Base-by-base conservation (phyloP, 2,329 filamentous ascomycete genomes). In the Sarocladium kiliense region DNA sequence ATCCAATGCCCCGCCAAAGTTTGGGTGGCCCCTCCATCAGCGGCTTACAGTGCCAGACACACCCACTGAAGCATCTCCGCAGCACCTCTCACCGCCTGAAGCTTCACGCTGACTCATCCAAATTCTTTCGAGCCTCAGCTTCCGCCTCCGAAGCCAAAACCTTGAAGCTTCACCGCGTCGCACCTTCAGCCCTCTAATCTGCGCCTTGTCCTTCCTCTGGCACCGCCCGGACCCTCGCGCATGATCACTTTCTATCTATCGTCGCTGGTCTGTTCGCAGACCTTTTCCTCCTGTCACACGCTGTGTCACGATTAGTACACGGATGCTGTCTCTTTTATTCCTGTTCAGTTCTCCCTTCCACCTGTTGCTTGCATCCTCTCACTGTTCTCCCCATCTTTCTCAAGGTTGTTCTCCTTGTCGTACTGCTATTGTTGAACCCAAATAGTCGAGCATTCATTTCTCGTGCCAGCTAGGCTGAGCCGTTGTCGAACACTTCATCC, bases 181-280 rank as follows among this genome's bases (percentile, higher is more conserved):
- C 47, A 51, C 47, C 47, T 51, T 51, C 27, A n/a, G 26, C 47
- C 47, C 47, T 51, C n/a, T 21, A 51, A 51, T 51, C 30, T 51
- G 47, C 47, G 47, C 47, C 47, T 51, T 19, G n/a, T 51, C 47
- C 27, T 51, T 23, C 47, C 27, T 34, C 27, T 34, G 41, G 9
- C 30, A 27, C 10, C 47, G 30, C 47, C 47, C 30, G 30, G 30
- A 11, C 27, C 23, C 23, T 30, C 47, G 30, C 12, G 26, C 47
- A 32, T 34, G 16, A 21, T 25, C 27, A 23, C n/a, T 16, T 19
- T 21, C 27, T 49, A 6, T 30, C 14, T 34, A 21, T 10, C 27
- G 18, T 36, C 30, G 47, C 14, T 21, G 16, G 18, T 11, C 30
- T 51, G 18, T 36, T 37, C 32, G 18, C 32, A 16, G 16, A 16